Percentiles rank a stretch among this genome's conserved stretches.
Conservation (phyloP, 345 rosid species). For the Euphorbia peplus region DNA sequence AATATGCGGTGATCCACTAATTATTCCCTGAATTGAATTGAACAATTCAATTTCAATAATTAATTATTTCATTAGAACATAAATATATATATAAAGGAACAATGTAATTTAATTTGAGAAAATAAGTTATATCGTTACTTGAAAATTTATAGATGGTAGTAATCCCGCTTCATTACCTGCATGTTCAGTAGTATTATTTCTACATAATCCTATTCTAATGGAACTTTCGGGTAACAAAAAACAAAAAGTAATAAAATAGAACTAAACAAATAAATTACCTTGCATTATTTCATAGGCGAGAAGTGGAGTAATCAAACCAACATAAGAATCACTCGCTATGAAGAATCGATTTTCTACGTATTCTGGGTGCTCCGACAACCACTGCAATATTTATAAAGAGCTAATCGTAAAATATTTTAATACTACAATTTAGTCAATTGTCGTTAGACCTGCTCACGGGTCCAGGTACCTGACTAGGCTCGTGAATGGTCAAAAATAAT, state of each 20-base stretch:
- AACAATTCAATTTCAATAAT: conserved; percentile 4
- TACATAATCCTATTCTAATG: no score
- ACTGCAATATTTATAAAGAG: conserved; percentile 21
- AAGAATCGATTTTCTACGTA: conserved; percentile 13
- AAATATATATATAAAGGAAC: neutral
- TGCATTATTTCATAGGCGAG: conserved; percentile 8
- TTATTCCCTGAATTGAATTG: conserved; percentile 13
- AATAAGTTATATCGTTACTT: neutral
- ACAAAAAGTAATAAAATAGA: no score
- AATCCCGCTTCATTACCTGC: conserved; percentile 21
- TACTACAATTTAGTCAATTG: no score
- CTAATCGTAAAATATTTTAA: no score
- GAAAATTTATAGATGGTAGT: conserved; percentile 7
- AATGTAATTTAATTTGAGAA: no score
- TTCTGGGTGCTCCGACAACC: conserved; percentile 20
- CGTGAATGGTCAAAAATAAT: no score
- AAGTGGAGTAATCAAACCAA: conserved; percentile 18
- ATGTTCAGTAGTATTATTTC: neutral
- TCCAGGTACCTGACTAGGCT: no score
- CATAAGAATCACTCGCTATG: conserved; percentile 21
- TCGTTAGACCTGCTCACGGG: no score
- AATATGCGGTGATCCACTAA: conserved; percentile 13
- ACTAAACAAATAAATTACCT: conserved; percentile 17
- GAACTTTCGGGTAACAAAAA: no score
- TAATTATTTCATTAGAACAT: no score